Percentiles rank a stretch among this genome's conserved stretches.
phyloP scores from a whole-genome alignment of 148 eudicot genomes.

The Fallopia convolvulus region DNA sequence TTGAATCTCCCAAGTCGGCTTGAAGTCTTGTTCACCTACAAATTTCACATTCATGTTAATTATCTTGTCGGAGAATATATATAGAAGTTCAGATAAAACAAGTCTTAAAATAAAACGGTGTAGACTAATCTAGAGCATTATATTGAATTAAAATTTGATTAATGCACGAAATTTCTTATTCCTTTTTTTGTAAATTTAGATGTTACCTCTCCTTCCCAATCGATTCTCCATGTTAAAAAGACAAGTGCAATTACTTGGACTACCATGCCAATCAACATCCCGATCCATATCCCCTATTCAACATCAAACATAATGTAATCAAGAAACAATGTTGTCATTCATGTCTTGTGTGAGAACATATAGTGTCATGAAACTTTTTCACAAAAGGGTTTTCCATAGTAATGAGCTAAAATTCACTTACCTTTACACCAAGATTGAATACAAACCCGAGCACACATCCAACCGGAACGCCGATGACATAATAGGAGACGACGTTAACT shows the following conservation, averaged over 20 bases:
- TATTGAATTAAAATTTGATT: too few species aligned
- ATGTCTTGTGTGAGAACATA: too few species aligned
- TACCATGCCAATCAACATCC: constrained; percentile 2
- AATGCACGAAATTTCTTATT: background rate
- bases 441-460: constrained; percentile 29
- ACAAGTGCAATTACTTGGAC: constrained; percentile 1
- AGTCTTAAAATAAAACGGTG: too few species aligned
- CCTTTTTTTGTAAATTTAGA: too few species aligned
- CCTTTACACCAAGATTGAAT: constrained; percentile 22
- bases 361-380: too few species aligned
- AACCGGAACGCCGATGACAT: constrained; percentile 28
- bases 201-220: constrained; percentile 10
- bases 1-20: background rate
- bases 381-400: background rate
- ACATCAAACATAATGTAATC: background rate
- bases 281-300: constrained; percentile 9
- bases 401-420: background rate
- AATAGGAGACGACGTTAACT: constrained; percentile 27
- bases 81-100: background rate
- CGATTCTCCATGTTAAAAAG: constrained; percentile 11
- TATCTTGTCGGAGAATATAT: background rate
- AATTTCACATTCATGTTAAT: background rate
- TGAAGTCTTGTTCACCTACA: background rate
- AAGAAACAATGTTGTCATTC: too few species aligned
- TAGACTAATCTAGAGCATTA: too few species aligned